phyloP scores from a whole-genome alignment of 2,329 filamentous ascomycete species.

The Neoarthrinium moseri region DNA sequence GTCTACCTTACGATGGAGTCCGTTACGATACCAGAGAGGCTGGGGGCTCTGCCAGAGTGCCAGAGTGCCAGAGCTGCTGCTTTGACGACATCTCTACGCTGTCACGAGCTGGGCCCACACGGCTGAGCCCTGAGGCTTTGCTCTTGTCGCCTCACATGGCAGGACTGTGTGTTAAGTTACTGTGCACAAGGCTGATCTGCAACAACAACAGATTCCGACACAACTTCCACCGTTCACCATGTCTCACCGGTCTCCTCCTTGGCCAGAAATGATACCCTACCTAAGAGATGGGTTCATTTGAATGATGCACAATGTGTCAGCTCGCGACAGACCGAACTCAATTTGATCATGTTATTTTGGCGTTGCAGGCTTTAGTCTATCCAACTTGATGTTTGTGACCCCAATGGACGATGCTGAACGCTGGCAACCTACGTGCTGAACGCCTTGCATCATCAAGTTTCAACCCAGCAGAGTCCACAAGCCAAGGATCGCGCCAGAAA shows the following conservation, averaged over 20 bases:
- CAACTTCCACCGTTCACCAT: too few relatives aligned
- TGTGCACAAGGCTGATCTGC: neutral
- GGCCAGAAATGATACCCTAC: too few relatives aligned
- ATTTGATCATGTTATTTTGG: too few relatives aligned
- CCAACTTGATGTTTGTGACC: too few relatives aligned
- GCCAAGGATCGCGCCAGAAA: slow-evolving; percentile 27
- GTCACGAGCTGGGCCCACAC: neutral
- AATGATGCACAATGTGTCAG: too few relatives aligned
- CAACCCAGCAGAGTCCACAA: slow-evolving; percentile 24
- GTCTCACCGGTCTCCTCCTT: too few relatives aligned
- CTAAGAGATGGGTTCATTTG: too few relatives aligned
- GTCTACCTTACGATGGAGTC: neutral
- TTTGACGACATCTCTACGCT: neutral
- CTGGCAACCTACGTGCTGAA: neutral
- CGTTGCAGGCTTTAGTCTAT: too few relatives aligned
- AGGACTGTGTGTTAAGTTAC: neutral
- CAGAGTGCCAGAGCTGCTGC: too few relatives aligned
- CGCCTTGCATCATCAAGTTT: neutral
- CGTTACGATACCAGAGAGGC: neutral
- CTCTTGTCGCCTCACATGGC: neutral
- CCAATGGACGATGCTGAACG: too few relatives aligned
- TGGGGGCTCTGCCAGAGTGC: neutral
- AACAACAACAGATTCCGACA: too few relatives aligned
- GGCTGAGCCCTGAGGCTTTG: neutral
- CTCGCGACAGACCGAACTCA: too few relatives aligned